Conservation (phyloP, 306 rosid genomes). For the Cicer judaicum region DNA sequence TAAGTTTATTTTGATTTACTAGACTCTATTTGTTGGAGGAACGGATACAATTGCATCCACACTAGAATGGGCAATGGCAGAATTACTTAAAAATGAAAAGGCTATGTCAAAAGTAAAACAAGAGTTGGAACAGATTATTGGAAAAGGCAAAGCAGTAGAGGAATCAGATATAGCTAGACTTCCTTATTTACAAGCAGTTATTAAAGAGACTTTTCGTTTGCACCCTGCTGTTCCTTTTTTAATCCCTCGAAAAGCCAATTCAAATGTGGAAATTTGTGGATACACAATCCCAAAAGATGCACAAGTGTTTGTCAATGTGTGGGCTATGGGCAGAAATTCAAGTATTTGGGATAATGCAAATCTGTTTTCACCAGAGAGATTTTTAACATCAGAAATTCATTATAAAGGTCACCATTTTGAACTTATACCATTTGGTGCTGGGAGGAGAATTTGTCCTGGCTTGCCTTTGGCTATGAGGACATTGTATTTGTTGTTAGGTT, state of each 20-base stretch:
- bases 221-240: slow-evolving; percentile 49
- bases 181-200: slow-evolving; percentile 55
- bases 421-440: slow-evolving; percentile 53
- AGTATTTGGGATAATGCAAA: slow-evolving; percentile 48
- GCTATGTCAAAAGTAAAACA: slow-evolving; percentile 47
- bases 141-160: slow-evolving; percentile 53
- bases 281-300: slow-evolving; percentile 54
- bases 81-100: slow-evolving; percentile 47
- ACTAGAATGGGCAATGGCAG: slow-evolving; percentile 62
- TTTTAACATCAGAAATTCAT: slow-evolving; percentile 46
- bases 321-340: slow-evolving; percentile 47
- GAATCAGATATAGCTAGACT: slow-evolving; percentile 55
- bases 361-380: slow-evolving; percentile 57
- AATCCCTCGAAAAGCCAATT: slow-evolving; percentile 53
- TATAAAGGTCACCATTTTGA: slow-evolving; percentile 47
- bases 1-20: neutral
- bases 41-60: slow-evolving; percentile 22
- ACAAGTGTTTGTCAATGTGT: slow-evolving; percentile 50
- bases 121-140: slow-evolving; percentile 51
- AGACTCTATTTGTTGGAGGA: slow-evolving; percentile 56
- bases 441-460: slow-evolving; percentile 50
- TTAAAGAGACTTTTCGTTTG: slow-evolving; percentile 55
- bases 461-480: slow-evolving; percentile 45
- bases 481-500: slow-evolving; percentile 49
- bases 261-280: slow-evolving; percentile 47